Percentiles rank a stretch among this genome's conserved stretches.
Conservation (phyloP, 2,329 filamentous ascomycete species). For the Fusarium anguioides region DNA sequence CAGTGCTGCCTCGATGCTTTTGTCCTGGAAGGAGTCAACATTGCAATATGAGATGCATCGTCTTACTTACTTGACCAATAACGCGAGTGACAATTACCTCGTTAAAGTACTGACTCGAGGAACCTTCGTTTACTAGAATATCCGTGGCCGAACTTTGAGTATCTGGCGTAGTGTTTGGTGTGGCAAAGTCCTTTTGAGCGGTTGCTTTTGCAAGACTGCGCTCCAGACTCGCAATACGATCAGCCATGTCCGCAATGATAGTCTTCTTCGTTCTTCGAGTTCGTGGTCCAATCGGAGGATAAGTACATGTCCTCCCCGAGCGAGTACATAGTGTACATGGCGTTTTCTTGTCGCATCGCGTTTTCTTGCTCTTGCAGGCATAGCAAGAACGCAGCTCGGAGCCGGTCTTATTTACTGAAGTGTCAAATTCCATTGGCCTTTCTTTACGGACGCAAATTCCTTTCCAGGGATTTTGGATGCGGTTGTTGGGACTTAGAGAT, state of each 20-base stretch:
- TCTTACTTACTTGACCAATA: not conserved
- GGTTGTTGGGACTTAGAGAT: too few relatives aligned
- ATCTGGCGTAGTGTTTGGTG: too few relatives aligned
- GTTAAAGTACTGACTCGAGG: not conserved
- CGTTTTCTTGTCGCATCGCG: not conserved
- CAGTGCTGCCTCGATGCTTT: not conserved
- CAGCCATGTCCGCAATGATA: not conserved
- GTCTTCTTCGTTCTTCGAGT: constrained; percentile 3
- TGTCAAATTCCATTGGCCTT: too few relatives aligned
- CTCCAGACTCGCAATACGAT: not conserved
- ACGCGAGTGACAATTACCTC: not conserved
- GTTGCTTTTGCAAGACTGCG: not conserved
- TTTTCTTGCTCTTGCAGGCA: constrained; percentile 10
- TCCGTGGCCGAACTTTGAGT: not conserved
- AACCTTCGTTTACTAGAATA: accelerated
- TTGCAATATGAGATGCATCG: too few relatives aligned
- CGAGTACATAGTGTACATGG: constrained; percentile 1
- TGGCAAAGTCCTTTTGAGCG: accelerated
- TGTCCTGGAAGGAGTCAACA: not conserved
- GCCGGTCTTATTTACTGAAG: not conserved
- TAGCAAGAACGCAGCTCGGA: not conserved
- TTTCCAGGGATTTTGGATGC: too few relatives aligned
- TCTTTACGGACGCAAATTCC: too few relatives aligned
- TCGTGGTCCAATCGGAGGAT: not conserved
- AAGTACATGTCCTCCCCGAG: not conserved